Evolutionary conservation across 805 yeast species (phyloP), one percentile per base, ranked within the genome.

Genomic region (Metschnikowia kofuensis): DNA sequence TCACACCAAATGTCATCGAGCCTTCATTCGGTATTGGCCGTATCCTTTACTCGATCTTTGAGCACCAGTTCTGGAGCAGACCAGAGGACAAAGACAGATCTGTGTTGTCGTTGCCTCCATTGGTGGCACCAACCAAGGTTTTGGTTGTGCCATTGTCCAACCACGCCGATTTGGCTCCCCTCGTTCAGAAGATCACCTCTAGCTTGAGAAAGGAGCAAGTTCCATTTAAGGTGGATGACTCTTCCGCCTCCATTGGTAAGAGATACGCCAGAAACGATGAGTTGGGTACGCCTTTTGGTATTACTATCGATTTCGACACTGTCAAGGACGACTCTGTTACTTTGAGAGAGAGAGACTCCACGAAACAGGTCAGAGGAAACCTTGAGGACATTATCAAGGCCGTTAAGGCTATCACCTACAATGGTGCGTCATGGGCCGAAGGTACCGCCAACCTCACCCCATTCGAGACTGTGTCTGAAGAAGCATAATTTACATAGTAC

Each of bases 11-110:
- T 67, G 99, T 94, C 53, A 94, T 94, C 63, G 99, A 94, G 76
- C 99, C 99, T 54, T 94, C 99, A 7, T 94, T 94, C 65, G 99
- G 99, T 81, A 86, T 94, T 66, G 99, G 99, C 52, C 91, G 99
- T 76, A 89, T 95, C 68, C 76, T 94, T 57, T 94, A 94, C 75
- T 81, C 96, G 36, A 71, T 92, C 58, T 87, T 91, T 63, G 99
- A 94, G 76, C 99, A 94, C 72, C 79, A 82, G 44, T 94, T 85
- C 87, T 94, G 97, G 96, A 72, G 86, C 47, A 85, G 99, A 74
- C 89, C 96, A 15, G 97, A 87, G 66, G 80, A 84, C 54, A 85
- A 88, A 50, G 91, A 96, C 72, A 84, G 92, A 63, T 77, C 74
- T 31, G 96, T 89, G 11, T 76, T 94, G 56, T 89, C 97, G 12